A percentile compares a stretch with the other conserved stretches of the same genome.
phyloP scores from a whole-genome alignment of 2,329 filamentous ascomycete genomes.

The Lachnellula hyalina region DNA sequence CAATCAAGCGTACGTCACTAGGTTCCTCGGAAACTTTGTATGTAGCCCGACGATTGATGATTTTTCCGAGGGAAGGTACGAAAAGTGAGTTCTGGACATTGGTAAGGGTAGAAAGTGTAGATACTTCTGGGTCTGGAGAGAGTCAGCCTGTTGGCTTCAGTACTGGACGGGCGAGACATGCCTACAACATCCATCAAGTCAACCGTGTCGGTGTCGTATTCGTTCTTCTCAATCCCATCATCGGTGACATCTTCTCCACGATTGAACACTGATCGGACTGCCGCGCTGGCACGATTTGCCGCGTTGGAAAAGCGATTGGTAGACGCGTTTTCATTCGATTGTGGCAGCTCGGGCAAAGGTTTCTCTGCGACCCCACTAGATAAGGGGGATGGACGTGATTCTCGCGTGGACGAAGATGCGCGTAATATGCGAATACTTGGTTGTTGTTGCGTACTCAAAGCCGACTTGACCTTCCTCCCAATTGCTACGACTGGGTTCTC shows the following conservation, averaged over 20 bases:
- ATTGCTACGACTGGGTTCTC: slow-evolving; percentile 22
- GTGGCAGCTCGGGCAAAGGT: slow-evolving; percentile 2
- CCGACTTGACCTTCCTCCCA: slow-evolving; percentile 24
- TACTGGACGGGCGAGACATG: slow-evolving; percentile 33
- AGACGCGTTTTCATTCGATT: slow-evolving; percentile 7
- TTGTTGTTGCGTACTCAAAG: slow-evolving; percentile 15
- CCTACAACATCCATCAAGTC: slow-evolving; percentile 65
- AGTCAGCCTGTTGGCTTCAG: slow-evolving; percentile 21
- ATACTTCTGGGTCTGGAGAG: slow-evolving; percentile 68
- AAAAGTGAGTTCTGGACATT: slow-evolving; percentile 89
- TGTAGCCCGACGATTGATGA: slow-evolving; percentile 59
- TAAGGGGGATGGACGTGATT: not conserved
- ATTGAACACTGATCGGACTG: slow-evolving; percentile 14
- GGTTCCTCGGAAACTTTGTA: slow-evolving; percentile 17
- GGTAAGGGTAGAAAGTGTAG: slow-evolving; percentile 75
- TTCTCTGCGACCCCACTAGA: slow-evolving; percentile 9
- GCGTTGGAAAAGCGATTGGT: slow-evolving; percentile 5
- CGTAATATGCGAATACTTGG: slow-evolving; percentile 24
- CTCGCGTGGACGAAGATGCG: slow-evolving; percentile 9
- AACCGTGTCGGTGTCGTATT: slow-evolving; percentile 58
- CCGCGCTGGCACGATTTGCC: no score
- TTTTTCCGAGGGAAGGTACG: slow-evolving; percentile 67
- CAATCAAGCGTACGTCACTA: slow-evolving; percentile 17
- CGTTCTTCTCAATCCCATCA: slow-evolving; percentile 23
- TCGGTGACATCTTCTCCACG: slow-evolving; percentile 3